Base-by-base conservation (phyloP, 768 basidiomycete genomes). In the Leccinum fibrillosum region DNA sequence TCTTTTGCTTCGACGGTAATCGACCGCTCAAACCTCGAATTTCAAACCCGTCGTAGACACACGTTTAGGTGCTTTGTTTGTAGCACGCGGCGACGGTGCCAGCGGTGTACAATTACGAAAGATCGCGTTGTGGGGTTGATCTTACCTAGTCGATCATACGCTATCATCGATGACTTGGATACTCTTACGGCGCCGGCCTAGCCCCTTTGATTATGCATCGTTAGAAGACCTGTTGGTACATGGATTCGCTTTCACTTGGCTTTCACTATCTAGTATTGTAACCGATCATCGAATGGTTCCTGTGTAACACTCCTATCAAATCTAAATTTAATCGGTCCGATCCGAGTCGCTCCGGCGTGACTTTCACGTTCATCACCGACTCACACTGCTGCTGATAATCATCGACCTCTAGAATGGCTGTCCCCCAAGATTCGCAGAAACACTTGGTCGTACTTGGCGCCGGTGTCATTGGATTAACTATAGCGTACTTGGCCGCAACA, bases 91-190 rank as follows among this genome's bases (percentile, higher is more conserved):
- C 35, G 59, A 62, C n/a, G 72, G 69, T 3, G 26, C 52, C 8
- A 67, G 65, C n/a, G 67, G 59, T 13, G 63, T 79, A 7, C 75
- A 77, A 57, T 60, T 79, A 55, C 70, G 63, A 59, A 76, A 76
- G 59, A 69, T 78, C 7, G 77, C 77, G 0, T 50, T 78, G 34
- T 77, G 77, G 76, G 78, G 74, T 25, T 78, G 60, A 74, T 47
- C 47, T 30, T 32, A 23, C 37, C 39, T 44, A n/a, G 6, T 32
- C 37, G 30, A 45, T 30, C 47, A 8, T 39, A 35, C 28, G 17
- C 9, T 53, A 30, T 32, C 32, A 32, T 4, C 32, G 32, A 32
- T 32, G 32, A 12, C 32, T 17, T 35, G 44, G 25, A 35, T 30
- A 25, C 37, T 23, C 34, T 25, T 26, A 10, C 15, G 47, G 19